Evolutionary conservation across 441 rosid species (phyloP).

Genomic region (Iberis amara): DNA sequence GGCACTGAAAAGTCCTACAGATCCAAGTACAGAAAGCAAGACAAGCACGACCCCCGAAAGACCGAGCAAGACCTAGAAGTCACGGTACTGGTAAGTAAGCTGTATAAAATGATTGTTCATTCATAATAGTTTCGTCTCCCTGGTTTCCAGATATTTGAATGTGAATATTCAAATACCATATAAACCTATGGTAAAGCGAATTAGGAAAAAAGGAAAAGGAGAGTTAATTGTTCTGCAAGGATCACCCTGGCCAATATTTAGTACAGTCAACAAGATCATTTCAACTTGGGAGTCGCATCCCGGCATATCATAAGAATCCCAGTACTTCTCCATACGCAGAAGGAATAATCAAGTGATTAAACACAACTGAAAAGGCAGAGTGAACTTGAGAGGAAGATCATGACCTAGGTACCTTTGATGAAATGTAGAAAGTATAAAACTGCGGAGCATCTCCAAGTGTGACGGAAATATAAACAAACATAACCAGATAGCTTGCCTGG

Average conservation of each 20-base stretch:
- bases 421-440: slow-evolving; percentile 44
- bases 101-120: slow-evolving; percentile 19
- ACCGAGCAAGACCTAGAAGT: slow-evolving; percentile 58
- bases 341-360: slow-evolving; percentile 8
- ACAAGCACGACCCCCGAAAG: slow-evolving; percentile 72
- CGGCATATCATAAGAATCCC: slow-evolving; percentile 22
- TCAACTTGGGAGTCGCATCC: slow-evolving; percentile 6
- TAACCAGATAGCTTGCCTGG: slow-evolving; percentile 70
- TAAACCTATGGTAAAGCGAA: neutral
- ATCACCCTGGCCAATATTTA: slow-evolving; percentile 8
- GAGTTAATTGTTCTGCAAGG: slow-evolving; percentile 6
- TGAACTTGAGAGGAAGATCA: slow-evolving; percentile 19
- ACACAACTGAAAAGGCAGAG: slow-evolving; percentile 25
- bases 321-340: slow-evolving; percentile 5
- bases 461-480: slow-evolving; percentile 64
- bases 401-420: slow-evolving; percentile 49
- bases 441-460: slow-evolving; percentile 60
- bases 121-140: slow-evolving; percentile 12
- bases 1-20: slow-evolving; percentile 67
- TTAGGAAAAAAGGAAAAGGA: neutral
- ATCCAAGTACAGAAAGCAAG: slow-evolving; percentile 72
- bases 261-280: slow-evolving; percentile 17
- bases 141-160: slow-evolving; percentile 6
- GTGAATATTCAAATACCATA: slow-evolving; percentile 17
- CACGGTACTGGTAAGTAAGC: slow-evolving; percentile 17